Evolutionary conservation across 495 filamentous ascomycete species (phyloP), one percentile per base, ranked within the genome.

Genomic region (Tuber microsphaerosporum): DNA sequence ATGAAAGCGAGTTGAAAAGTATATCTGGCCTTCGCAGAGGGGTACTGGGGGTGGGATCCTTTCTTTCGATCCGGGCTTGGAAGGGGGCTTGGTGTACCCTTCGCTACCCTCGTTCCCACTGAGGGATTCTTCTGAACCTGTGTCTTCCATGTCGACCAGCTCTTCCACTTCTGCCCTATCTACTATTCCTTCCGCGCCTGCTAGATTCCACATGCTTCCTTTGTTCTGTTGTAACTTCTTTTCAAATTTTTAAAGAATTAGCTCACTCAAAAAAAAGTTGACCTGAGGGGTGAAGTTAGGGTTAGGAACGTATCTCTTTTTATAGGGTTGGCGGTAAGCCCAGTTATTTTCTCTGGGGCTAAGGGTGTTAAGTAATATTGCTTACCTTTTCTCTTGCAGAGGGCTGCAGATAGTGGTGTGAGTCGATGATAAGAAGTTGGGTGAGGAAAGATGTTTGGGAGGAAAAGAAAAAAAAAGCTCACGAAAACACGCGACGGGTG

Each of bases 1-100:
- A 26, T 79, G 72, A 26, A 75, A 56, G 22, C 71, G 77, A 14
- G 77, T 75, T 1, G 77, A 79, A 61, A 79, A 79, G 34, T 70
- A 78, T n/a, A 79, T 75, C n/a, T 75, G 76, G 1, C 77, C 77
- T 17, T 26, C n/a, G 2, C 56, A 34, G 56, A 34, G 56, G 12
- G 56, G 26, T 0, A 19, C 56, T 34, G 56, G 56, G 1, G 26
- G 56, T 14, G 12, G 26, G 4, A 65, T 31, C 26, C 7, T 16
- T 65, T 34, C 26, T 34, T 34, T 31, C 26, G 5, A 31, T 65
- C 14, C 1, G 26, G 26, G 26, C 26, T 31, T 65, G 56, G 26
- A 1, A 34, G 56, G 12, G 31, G 26, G 26, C 26, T 65, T 65
- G 14, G 12, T 6, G 26, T 34, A 8, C 31, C 26, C 31, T 65